phyloP scores from a whole-genome alignment of 129 eudicot species.

The Escallonia rubra region DNA sequence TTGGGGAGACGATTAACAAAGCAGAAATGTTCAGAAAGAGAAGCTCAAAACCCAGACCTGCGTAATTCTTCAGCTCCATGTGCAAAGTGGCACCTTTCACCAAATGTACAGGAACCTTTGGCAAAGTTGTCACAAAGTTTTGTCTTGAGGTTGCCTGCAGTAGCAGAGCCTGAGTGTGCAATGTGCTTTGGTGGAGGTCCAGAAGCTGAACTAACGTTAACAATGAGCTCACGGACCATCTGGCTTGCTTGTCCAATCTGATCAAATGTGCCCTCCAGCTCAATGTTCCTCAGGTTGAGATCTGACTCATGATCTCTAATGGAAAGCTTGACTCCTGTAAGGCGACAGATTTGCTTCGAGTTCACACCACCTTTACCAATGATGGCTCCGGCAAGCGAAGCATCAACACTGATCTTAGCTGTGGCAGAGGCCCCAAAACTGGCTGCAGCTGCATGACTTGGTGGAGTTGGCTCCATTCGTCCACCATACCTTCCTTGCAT shows the following conservation, averaged over 20 bases:
- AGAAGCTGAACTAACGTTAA: constrained; percentile 39
- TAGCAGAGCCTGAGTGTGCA: constrained; percentile 27
- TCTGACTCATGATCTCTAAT: constrained; percentile 80
- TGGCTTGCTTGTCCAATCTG: constrained; percentile 74
- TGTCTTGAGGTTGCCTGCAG: constrained; percentile 52
- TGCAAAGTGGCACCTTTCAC: constrained; percentile 91
- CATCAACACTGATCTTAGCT: constrained; percentile 77
- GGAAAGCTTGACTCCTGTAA: constrained; percentile 68
- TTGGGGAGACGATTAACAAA: not conserved
- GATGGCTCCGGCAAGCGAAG: constrained; percentile 70
- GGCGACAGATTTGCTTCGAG: constrained; percentile 80
- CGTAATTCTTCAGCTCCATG: constrained; percentile 85
- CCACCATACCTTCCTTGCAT: constrained; percentile 32
- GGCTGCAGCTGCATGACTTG: constrained; percentile 30
- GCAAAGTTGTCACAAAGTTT: constrained; percentile 80
- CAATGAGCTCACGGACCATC: constrained; percentile 80
- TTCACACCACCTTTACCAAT: constrained; percentile 86
- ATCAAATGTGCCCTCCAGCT: constrained; percentile 85
- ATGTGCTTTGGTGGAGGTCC: constrained; percentile 35
- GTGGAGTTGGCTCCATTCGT: constrained; percentile 51
- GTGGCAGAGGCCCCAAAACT: constrained; percentile 87
- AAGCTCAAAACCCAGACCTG: constrained; percentile 34
- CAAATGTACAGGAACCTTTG: constrained; percentile 84
- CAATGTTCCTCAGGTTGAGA: constrained; percentile 68
- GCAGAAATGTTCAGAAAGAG: not conserved